Base-by-base conservation (phyloP, 345 rosid genomes). In the Firmiana major region DNA sequence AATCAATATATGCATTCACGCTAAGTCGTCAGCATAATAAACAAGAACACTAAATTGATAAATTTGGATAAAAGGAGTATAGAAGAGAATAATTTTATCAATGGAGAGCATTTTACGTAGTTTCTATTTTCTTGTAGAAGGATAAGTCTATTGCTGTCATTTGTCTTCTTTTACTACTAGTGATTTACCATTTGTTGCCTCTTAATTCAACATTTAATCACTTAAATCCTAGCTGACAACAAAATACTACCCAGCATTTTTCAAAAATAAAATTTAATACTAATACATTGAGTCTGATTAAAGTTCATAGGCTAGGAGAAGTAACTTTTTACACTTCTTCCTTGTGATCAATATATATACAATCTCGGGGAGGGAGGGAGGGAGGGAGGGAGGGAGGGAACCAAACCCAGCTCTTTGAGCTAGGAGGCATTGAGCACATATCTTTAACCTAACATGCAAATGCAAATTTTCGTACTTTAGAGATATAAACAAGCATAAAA, bases 341-440 rank as follows among this genome's bases (percentile, higher is more conserved):
- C 43, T 17, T 22, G 22, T 22, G 58, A 60, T 60, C 1, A 10
- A 60, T 60, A 34, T 2, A 45, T 1, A 45, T 17, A 36, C 69
- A 7, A 64, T 64, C 19, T 19, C 4, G 4, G 46, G 24, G 9
- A 24, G 24, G 46, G 24, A 40, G 48, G 24, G 16, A 60, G 46
- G 24, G 9, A 24, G 24, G 46, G 24, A 40, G 48, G 24, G 16
- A 60, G 48, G 46, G 16, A 24, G 8, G 7, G 38, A 26, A 60
- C 36, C 38, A 11, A 60, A 26, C 28, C 24, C 60, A 21, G 12
- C 60, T 21, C 26, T 60, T 60, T 60, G 16, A 26, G 38, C 17
- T 60, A 26, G 26, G 26, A 49, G 19, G 8, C 36, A 60, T 2
- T 2, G 8, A 34, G 7, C 43, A 93, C 97, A 91, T 86, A 92